Evolutionary conservation across 2,329 filamentous ascomycete genomes (phyloP), one percentile per base, ranked within the genome.

Genomic region (Chaetomium globosum): DNA sequence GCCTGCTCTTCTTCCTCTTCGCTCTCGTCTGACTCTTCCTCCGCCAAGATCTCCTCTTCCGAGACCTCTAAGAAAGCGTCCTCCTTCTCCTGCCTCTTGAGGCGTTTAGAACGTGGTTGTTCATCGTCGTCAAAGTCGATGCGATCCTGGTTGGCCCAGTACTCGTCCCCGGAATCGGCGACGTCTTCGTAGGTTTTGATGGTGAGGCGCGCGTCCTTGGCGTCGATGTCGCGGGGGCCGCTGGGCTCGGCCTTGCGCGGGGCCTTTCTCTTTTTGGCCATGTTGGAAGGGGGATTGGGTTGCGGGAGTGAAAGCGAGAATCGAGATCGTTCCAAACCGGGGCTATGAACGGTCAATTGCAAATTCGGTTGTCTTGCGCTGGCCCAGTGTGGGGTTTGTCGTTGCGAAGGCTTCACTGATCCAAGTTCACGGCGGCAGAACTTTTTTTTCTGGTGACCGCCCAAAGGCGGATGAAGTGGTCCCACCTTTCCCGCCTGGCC

Each of bases 81-180:
- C 67, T 95, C 86, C 73, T 94, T 89, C 12, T 87, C 82, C 65
- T 84, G 78, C 71, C 87, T 89, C 72, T 89, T 87, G 73, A 88
- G 83, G 69, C 91, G 87, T 80, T 97, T 97, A 33, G 88, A 87
- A 48, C 87, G 85, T 16, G 89, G 91, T 70, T 97, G 92, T 33
- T 96, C 92, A 31, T 69, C 68, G 33, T 70, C 92, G 61, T 72
- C 70, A 46, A 99, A 83, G 73, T 94, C 78, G 68, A 99, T 88
- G 74, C 91, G 89, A 78, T 99, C 95, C 69, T 90, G 87, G 69
- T 93, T 89, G 66, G 93, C 82, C 73, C 94, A 92, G 76, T 97
- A 96, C 75, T 97, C 92, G 77, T 99, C 95, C 76, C 97, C 92
- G 1, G 93, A 96, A 76, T 97, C 89, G 70, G 93, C 92, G 71